Evolutionary conservation across 768 basidiomycete genomes (phyloP), one percentile per base, ranked within the genome.

Genomic region (Termitomyces sp.): DNA sequence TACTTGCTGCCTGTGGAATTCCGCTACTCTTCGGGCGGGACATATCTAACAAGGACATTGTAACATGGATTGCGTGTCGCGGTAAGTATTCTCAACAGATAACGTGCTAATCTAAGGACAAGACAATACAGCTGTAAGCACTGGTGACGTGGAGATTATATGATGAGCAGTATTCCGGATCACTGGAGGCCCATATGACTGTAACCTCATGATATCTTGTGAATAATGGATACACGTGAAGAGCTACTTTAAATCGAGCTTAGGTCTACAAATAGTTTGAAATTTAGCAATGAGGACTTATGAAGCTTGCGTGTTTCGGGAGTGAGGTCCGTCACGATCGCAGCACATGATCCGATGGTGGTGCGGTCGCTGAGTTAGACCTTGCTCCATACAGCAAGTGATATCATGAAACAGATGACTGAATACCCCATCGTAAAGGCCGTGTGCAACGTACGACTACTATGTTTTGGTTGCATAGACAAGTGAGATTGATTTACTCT

Each of bases 11-110:
- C n/a, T 78, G n/a, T n/a, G 53, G 76, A 66, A 19, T 80, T 67
- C 51, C 67, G 64, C 7, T 77, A 79, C 46, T 65, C 76, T 2
- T 57, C 66, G 0, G 76, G 76, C 8, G 56, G 66, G 73, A 3
- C 78, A 79, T 57, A 77, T 79, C 14, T 60, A 69, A 50, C 63
- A 61, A 8, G 60, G n/a, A 61, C 46, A 43, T 60, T 14, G 6
- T 30, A 23, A 58, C 60, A 17, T 73, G 73, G 70, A 58, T 67
- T 46, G 59, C 49, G 5, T 72, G 68, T 39, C 66, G 64, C 37
- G 70, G 67, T 62, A 46, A 42, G 58, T 8, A 19, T 8, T 28
- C 42, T 47, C 34, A 28, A 42, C 52, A 21, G 21, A 32, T 21
- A 32, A n/a, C 21, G 16, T 35, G 2, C 3, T n/a, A 16, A 42